A percentile compares a stretch with the other conserved stretches of the same genome.
Evolutionary conservation across 1,284 basidiomycete genomes (phyloP).

Genomic region (Leccinum solheimii): DNA sequence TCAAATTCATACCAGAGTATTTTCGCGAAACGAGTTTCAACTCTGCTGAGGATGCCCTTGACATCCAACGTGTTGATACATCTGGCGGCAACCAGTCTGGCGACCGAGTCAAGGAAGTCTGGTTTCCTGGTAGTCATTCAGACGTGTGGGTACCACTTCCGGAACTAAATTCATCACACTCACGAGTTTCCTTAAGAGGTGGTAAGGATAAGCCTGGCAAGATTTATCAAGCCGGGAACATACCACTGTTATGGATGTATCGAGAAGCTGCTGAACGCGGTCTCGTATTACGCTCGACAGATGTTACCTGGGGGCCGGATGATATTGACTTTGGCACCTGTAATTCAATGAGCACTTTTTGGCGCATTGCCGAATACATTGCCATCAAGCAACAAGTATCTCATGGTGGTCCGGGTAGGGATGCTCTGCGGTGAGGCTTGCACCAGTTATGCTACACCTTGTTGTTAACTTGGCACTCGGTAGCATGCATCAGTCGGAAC

Average conservation of each 20-base stretch:
- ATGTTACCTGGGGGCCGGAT: slow-evolving; percentile 16
- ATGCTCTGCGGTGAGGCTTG: background rate
- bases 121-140: slow-evolving; percentile 30
- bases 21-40: slow-evolving; percentile 29
- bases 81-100: background rate
- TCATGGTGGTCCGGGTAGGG: background rate
- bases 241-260: slow-evolving; percentile 22
- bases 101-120: slow-evolving; percentile 23
- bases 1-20: slow-evolving; percentile 41
- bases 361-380: slow-evolving; percentile 23
- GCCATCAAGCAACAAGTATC: background rate
- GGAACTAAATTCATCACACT: background rate
- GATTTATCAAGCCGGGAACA: slow-evolving; percentile 14
- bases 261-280: slow-evolving; percentile 16
- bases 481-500: background rate
- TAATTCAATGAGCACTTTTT: slow-evolving; percentile 18
- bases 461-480: background rate
- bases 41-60: background rate
- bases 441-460: background rate
- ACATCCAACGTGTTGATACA: background rate
- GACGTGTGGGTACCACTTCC: slow-evolving; percentile 24
- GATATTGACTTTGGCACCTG: slow-evolving; percentile 14
- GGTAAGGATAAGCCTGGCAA: slow-evolving; percentile 6
- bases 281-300: slow-evolving; percentile 11
- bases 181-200: slow-evolving; percentile 2